Percentiles rank a stretch among this genome's conserved stretches.
Evolutionary conservation across 2,329 filamentous ascomycete genomes (phyloP).

Genomic region (Paraconiothyrium brasiliense): DNA sequence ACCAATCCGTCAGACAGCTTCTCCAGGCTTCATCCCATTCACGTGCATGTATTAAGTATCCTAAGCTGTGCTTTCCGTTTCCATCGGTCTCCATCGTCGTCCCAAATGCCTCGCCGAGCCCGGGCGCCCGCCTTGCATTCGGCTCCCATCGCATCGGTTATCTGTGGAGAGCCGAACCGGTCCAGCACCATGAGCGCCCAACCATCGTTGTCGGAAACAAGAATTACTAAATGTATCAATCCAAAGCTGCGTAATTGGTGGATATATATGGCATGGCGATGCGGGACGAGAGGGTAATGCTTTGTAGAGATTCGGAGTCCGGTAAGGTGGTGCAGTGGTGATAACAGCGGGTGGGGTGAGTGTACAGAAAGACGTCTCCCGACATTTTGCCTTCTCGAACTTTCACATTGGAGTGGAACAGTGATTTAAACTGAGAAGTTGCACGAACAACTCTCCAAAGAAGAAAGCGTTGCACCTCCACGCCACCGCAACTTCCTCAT

Average conservation of each 20-base stretch:
- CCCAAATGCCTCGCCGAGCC: too few relatives aligned
- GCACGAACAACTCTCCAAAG: not conserved
- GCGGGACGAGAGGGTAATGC: not conserved
- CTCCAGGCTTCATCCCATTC: too few relatives aligned
- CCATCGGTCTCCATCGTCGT: too few relatives aligned
- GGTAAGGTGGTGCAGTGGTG: not conserved
- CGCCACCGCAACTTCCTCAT: not conserved
- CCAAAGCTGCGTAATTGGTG: not conserved
- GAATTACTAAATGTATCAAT: not conserved
- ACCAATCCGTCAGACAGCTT: too few relatives aligned
- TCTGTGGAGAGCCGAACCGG: conserved; percentile 9
- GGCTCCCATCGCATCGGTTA: conserved; percentile 8
- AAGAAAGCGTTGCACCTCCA: not conserved
- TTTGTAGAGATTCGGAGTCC: conserved; percentile 1
- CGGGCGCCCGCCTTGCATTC: not conserved
- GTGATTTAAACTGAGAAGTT: too few relatives aligned
- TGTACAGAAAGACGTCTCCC: not conserved
- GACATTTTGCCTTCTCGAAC: not conserved
- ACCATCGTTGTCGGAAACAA: not conserved
- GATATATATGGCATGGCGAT: not conserved
- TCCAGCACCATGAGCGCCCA: not conserved
- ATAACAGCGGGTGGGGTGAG: not conserved
- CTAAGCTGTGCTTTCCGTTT: too few relatives aligned
- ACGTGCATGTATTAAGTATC: too few relatives aligned
- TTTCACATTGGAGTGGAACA: not conserved